A percentile compares a stretch with the other conserved stretches of the same genome.
Conservation (phyloP, 2,329 filamentous ascomycete species). For the Fusarium nisikadoi region DNA sequence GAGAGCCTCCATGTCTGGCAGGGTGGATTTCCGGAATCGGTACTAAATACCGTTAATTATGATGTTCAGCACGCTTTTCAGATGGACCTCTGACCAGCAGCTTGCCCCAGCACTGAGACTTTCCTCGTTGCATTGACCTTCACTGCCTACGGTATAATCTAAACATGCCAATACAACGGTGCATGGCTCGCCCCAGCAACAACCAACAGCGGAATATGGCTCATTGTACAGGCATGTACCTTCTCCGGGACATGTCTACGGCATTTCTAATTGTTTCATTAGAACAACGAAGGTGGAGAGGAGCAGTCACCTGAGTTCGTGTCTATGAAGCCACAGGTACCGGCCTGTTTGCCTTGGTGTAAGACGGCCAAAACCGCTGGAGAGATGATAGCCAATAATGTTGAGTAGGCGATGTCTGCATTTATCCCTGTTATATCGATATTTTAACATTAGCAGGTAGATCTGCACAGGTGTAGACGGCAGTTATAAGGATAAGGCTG, state of each 20-base stretch:
- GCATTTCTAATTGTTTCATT: background rate
- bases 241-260: background rate
- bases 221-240: background rate
- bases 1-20: background rate
- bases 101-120: background rate
- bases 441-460: rapidly evolving
- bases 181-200: background rate
- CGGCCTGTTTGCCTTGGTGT: background rate
- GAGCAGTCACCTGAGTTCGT: background rate
- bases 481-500: background rate
- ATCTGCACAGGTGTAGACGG: background rate
- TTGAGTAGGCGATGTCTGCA: background rate
- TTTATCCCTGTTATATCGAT: background rate
- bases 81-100: background rate
- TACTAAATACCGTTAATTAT: background rate
- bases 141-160: background rate
- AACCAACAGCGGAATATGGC: background rate
- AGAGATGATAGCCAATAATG: no score
- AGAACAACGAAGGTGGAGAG: no score
- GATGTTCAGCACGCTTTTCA: no score
- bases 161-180: background rate
- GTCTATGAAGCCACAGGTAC: background rate
- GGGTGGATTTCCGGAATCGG: background rate
- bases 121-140: background rate
- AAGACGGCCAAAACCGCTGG: background rate